phyloP scores from a whole-genome alignment of 257 asterid species.

The Solanum ossicruentum region DNA sequence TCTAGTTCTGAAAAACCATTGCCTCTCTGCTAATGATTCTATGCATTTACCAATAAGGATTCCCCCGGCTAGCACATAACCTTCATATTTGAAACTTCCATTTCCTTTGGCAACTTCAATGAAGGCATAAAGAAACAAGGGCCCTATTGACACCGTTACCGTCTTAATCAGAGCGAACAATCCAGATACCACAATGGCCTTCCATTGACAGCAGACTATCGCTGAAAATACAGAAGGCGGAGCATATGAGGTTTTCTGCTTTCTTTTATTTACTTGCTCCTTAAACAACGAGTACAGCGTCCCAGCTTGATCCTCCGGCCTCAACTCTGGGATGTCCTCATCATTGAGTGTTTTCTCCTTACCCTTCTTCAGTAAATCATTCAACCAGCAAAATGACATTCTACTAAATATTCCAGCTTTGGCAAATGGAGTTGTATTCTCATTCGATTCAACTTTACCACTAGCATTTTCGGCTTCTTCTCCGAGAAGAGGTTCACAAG shows the following conservation, averaged over 20 bases:
- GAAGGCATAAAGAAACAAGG: constrained; percentile 26
- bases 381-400: constrained; percentile 21
- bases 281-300: constrained; percentile 9
- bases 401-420: constrained; percentile 12
- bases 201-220: constrained; percentile 13
- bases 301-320: constrained; percentile 13
- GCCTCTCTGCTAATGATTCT: constrained; percentile 30
- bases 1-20: constrained; percentile 23
- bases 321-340: constrained; percentile 15
- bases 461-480: background rate
- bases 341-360: constrained; percentile 8
- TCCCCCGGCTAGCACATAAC: constrained; percentile 8
- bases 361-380: constrained; percentile 18
- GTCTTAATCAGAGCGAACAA: constrained; percentile 16
- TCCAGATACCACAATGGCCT: constrained; percentile 16
- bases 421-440: constrained; percentile 10
- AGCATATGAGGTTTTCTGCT: background rate
- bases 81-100: constrained; percentile 9
- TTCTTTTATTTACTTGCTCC: constrained; percentile 3
- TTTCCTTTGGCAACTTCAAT: constrained; percentile 15
- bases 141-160: constrained; percentile 13
- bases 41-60: constrained; percentile 15
- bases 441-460: background rate
- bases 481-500: constrained; percentile 1
- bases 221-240: constrained; percentile 1